Conservation (phyloP, 2,329 filamentous ascomycete genomes). For the Cladosporium halotolerans region DNA sequence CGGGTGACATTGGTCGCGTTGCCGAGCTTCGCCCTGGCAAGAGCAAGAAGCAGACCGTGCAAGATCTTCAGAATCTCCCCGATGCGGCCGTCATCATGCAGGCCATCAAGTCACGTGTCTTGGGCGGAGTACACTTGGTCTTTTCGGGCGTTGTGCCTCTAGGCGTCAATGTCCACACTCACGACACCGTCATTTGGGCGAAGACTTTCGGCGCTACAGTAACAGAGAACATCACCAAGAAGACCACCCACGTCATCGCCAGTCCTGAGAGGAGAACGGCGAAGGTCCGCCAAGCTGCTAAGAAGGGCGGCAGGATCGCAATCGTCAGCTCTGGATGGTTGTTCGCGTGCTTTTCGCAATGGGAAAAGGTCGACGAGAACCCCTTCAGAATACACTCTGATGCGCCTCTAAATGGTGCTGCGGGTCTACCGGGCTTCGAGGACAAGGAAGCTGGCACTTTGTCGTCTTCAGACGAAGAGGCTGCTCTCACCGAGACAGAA, state of each 20-base stretch:
- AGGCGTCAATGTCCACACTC: constrained; percentile 62
- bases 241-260: constrained; percentile 65
- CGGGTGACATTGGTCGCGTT: constrained; percentile 40
- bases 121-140: constrained; percentile 71
- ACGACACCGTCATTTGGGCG: constrained; percentile 83
- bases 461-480: constrained; percentile 42
- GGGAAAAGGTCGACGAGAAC: constrained; percentile 71
- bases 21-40: constrained; percentile 47
- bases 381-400: constrained; percentile 75
- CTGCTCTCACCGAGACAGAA: constrained; percentile 35
- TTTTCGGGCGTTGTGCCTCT: constrained; percentile 87
- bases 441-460: constrained; percentile 29
- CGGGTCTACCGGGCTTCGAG: constrained; percentile 24
- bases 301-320: constrained; percentile 66
- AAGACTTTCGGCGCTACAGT: constrained; percentile 76
- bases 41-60: constrained; percentile 36
- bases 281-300: constrained; percentile 82
- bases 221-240: constrained; percentile 49
- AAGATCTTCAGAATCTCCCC: constrained; percentile 59
- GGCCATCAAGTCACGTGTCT: constrained; percentile 67
- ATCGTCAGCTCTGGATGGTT: constrained; percentile 93
- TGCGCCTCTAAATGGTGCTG: constrained; percentile 50
- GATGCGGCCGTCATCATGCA: constrained; percentile 84
- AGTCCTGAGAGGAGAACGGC: constrained; percentile 69
- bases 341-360: constrained; percentile 73